Base-by-base conservation (phyloP, 2,329 filamentous ascomycete genomes). In the Aureobasidium vineae region DNA sequence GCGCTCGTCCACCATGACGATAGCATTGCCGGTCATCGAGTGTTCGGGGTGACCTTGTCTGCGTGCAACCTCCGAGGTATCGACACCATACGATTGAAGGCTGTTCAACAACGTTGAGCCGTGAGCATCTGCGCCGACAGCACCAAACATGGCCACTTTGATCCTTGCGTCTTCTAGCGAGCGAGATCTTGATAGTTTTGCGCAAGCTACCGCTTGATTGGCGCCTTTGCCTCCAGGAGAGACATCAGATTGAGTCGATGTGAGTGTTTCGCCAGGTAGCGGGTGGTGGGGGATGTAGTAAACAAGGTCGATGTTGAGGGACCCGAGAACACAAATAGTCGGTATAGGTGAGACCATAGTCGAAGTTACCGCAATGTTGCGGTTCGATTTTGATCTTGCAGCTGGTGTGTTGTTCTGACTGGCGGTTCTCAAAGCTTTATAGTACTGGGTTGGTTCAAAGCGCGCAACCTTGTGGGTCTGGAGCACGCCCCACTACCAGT, bases 281-380 rank as follows among this genome's bases (percentile, higher is more conserved):
- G 94, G 94, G 70, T 97, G 86, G 70, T 94, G 91, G 4, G 91
- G 83, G 41, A 94, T 95, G 73, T 91, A 88, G 45, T 92, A 93
- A 69, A 97, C 91, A 70, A 98, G 88, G 80, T 98, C 94, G 76
- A 91, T 91, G 80, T 98, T 98, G 68, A 98, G 87, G 40, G 93
- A 97, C 72, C 94, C 94, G 71, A 98, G 88, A 69, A 97, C 86
- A 69, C 54, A 59, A 5, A 59, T 59, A 43, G 54, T 43, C 38
- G 54, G 54, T 0, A 43, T 16, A 26, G 54, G 54, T n/a, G 36
- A 59, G 23, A 43, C 54, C 54, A 59, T 41, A 15, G 7, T 43
- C 5, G 23, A 43, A 59, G 54, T 13, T 43, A 3, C 23, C 21
- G 36, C 33, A 26, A 36, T 7, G 52, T 23, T 10, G 11, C n/a